Conservation (phyloP, 2,329 filamentous ascomycete species). For the Arthrobotrys entomopaga region DNA sequence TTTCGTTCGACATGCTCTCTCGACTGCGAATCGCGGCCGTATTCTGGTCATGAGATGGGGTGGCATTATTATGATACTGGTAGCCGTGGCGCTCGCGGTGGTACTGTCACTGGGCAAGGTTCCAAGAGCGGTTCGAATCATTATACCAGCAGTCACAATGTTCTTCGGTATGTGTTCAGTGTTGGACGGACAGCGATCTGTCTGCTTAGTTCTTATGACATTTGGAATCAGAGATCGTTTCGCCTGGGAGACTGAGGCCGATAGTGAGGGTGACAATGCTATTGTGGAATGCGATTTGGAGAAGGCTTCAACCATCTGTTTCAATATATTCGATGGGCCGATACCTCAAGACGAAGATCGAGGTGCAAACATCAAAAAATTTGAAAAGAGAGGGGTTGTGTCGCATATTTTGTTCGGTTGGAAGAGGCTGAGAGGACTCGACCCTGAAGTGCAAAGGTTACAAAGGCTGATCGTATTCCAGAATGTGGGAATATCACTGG, state of each 20-base stretch:
- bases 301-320: constrained; percentile 39
- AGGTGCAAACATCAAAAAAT: constrained; percentile 17
- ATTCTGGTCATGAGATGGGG: constrained; percentile 63
- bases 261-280: constrained; percentile 19
- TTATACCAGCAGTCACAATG: constrained; percentile 9
- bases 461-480: constrained; percentile 45
- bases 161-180: constrained; percentile 42
- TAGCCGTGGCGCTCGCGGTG: constrained; percentile 28
- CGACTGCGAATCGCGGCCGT: constrained; percentile 79
- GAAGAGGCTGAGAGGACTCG: constrained; percentile 23
- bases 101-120: constrained; percentile 35
- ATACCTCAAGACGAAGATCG: constrained; percentile 36
- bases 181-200: constrained; percentile 35
- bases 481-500: constrained; percentile 32
- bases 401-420: constrained; percentile 44
- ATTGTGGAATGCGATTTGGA: constrained; percentile 35
- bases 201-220: constrained; percentile 30
- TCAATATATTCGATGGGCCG: constrained; percentile 47
- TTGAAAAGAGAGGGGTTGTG: constrained; percentile 25
- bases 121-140: constrained; percentile 17
- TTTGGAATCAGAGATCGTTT: constrained; percentile 42
- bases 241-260: constrained; percentile 40
- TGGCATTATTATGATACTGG: constrained; percentile 28
- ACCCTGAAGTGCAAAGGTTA: constrained; percentile 37
- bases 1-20: constrained; percentile 83